Evolutionary conservation across 2,329 filamentous ascomycete genomes (phyloP), one percentile per base, ranked within the genome.

Genomic region (Trichoderma koningiopsis): DNA sequence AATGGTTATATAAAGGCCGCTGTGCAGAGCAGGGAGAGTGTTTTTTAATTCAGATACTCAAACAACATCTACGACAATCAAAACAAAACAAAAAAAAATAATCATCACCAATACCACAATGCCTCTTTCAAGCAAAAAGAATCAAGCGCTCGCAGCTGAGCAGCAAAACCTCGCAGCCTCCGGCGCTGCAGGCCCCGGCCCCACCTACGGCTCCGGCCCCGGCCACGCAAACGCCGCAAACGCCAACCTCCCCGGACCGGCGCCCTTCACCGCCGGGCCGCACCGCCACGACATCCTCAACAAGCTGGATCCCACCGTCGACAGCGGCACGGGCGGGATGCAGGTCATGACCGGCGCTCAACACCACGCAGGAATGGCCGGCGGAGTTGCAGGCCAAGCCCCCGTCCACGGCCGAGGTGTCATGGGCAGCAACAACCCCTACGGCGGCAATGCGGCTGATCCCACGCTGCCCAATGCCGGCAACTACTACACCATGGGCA

Each of bases 371-470:
- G 52, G 52, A 2, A 53, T 52, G 1, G 33, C 35, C 0, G 67
- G 70, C 1, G 67, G 70, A 6, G 19, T 33, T 19, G 24, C 49
- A 0, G 49, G 27, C 37, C 61, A 62, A 14, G 43, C 37, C 8
- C 56, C 53, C 33, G 31, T 14, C 5, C 53, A 35, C 1, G 55
- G 56, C 27, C n/a, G n/a, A 14, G 33, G 24, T 3, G 60, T 27
- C 31, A 35, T 68, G 63, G 68, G 56, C 43, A 59, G 37, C 63
- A 67, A 70, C 47, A 68, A 70, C n/a, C 63, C 68, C 13, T 43
- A 61, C 35, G 53, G 52, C 27, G 76, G 77, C 4, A 86, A 86
- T 77, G 83, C 83, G 65, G 52, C 76, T 3, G 84, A 86, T 71
- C 83, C 83, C 83, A 86, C 71, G 83, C 81, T 10, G 49, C 68